These are phyloP conservation scores for Piper longum DNA, from an alignment of 164 flowering plant genomes.

Conservation along the genomic window DNA sequence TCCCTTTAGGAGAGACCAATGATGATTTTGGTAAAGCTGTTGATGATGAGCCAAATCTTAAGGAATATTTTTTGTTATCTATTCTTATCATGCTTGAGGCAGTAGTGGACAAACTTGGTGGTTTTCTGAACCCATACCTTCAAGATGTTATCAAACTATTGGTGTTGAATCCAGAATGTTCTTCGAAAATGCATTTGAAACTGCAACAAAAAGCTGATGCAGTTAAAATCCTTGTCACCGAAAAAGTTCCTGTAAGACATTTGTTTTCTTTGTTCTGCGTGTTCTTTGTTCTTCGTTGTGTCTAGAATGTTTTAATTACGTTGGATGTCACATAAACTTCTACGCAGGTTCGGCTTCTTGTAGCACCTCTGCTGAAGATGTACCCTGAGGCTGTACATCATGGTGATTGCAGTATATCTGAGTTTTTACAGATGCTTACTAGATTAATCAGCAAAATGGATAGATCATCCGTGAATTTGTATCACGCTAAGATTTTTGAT, in stretches of 20 bases:
- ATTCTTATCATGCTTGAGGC: constrained; percentile 59
- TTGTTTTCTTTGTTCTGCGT: background rate
- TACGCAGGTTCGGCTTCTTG: constrained; percentile 67
- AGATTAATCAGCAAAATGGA: constrained; percentile 46
- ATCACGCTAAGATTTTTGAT: constrained; percentile 54
- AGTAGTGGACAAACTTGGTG: constrained; percentile 61
- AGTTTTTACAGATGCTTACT: constrained; percentile 54
- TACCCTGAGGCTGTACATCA: constrained; percentile 38
- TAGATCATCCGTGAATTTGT: constrained; percentile 38
- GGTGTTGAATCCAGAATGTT: constrained; percentile 42
- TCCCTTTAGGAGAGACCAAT: constrained; percentile 4
- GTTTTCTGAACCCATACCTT: constrained; percentile 81
- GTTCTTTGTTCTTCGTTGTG: background rate
- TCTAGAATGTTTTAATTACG: background rate
- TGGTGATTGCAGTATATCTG: constrained; percentile 52
- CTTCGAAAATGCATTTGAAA: constrained; percentile 34
- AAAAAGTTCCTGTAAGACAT: constrained; percentile 58
- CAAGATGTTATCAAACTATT: constrained; percentile 44
- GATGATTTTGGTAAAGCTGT: constrained; percentile 4
- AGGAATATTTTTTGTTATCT: constrained; percentile 36
- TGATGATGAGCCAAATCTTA: constrained; percentile 8
- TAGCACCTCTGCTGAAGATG: constrained; percentile 46
- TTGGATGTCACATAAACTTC: background rate
- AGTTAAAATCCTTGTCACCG: constrained; percentile 44
- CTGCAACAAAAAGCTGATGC: constrained; percentile 46